A percentile compares a stretch with the other conserved stretches of the same genome.
Conservation (phyloP, 2,329 filamentous ascomycete species). For the Paraconiothyrium sp. region DNA sequence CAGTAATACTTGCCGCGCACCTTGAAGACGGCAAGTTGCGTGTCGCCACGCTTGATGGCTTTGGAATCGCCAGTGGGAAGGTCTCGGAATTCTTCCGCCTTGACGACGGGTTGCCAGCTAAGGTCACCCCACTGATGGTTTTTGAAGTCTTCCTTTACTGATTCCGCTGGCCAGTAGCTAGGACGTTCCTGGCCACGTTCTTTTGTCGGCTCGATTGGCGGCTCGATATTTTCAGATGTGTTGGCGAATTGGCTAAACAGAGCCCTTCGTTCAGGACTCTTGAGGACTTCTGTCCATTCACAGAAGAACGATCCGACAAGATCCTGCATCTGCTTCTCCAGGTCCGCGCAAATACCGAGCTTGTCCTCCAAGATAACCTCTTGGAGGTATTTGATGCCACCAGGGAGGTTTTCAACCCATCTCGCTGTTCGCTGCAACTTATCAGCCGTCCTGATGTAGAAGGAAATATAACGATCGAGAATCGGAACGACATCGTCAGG, state of each 20-base stretch:
- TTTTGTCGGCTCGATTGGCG: slow-evolving; percentile 73
- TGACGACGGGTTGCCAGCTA: slow-evolving; percentile 82
- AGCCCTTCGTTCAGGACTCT: slow-evolving; percentile 71
- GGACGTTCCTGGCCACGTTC: slow-evolving; percentile 80
- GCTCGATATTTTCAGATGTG: slow-evolving; percentile 71
- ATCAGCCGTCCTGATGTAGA: slow-evolving; percentile 93
- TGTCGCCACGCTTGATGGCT: slow-evolving; percentile 85
- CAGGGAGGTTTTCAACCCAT: slow-evolving; percentile 86
- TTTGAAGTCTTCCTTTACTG: slow-evolving; percentile 76
- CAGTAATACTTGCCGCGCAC: slow-evolving; percentile 83
- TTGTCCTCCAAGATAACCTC: slow-evolving; percentile 87
- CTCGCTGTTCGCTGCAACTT: slow-evolving; percentile 87
- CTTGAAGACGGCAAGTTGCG: slow-evolving; percentile 87
- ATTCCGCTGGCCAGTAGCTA: slow-evolving; percentile 78
- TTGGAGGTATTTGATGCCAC: slow-evolving; percentile 82
- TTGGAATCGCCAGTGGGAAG: slow-evolving; percentile 77
- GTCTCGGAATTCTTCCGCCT: slow-evolving; percentile 73
- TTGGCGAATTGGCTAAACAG: slow-evolving; percentile 87
- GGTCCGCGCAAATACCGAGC: slow-evolving; percentile 82
- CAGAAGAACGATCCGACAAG: slow-evolving; percentile 87
- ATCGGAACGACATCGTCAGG: slow-evolving; percentile 84
- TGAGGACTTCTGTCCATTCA: slow-evolving; percentile 88
- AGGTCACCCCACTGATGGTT: slow-evolving; percentile 72
- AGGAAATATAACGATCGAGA: slow-evolving; percentile 87
- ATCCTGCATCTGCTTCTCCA: slow-evolving; percentile 88